A percentile compares a stretch with the other conserved stretches of the same genome.
These are phyloP conservation scores for Pestalotiopsis sp. DNA, from an alignment of 2,329 filamentous ascomycete species.

Conservation along the genomic window DNA sequence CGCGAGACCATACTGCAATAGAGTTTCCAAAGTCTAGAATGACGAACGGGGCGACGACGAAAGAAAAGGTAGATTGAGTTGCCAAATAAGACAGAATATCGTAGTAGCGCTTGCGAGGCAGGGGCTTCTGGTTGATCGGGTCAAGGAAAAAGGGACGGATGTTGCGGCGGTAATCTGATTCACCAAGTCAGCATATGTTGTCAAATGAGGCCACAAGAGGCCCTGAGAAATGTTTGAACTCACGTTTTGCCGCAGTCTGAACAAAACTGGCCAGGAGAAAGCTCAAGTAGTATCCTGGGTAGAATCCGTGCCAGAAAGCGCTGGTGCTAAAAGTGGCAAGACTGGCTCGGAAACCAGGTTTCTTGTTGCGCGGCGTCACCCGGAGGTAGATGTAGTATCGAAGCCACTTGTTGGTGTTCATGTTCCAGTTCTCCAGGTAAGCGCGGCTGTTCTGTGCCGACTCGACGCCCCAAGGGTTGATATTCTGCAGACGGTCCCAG, in stretches of 20 bases:
- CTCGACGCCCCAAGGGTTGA: constrained; percentile 84
- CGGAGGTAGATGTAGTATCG: constrained; percentile 94
- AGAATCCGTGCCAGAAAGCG: constrained; percentile 97
- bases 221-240: constrained; percentile 39
- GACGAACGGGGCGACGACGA: constrained; percentile 82
- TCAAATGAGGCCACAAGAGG: background rate
- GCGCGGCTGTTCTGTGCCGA: constrained; percentile 90
- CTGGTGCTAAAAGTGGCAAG: constrained; percentile 93
- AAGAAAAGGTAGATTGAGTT: constrained; percentile 84
- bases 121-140: constrained; percentile 69
- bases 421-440: constrained; percentile 94
- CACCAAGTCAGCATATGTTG: background rate
- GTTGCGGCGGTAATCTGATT: constrained; percentile 80
- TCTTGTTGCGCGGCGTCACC: constrained; percentile 92
- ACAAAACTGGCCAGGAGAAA: constrained; percentile 90
- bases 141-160: constrained; percentile 92
- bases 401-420: constrained; percentile 97
- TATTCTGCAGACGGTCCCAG: constrained; percentile 88
- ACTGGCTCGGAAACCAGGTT: constrained; percentile 93
- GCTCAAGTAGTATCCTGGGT: constrained; percentile 91
- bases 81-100: constrained; percentile 75
- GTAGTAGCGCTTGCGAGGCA: constrained; percentile 80
- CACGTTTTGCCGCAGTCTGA: constrained; percentile 92
- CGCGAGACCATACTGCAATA: constrained; percentile 76
- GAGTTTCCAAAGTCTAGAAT: constrained; percentile 74